Evolutionary conservation across 352 stramenopile genomes (phyloP).

Genomic region (Pythium volutum): DNA sequence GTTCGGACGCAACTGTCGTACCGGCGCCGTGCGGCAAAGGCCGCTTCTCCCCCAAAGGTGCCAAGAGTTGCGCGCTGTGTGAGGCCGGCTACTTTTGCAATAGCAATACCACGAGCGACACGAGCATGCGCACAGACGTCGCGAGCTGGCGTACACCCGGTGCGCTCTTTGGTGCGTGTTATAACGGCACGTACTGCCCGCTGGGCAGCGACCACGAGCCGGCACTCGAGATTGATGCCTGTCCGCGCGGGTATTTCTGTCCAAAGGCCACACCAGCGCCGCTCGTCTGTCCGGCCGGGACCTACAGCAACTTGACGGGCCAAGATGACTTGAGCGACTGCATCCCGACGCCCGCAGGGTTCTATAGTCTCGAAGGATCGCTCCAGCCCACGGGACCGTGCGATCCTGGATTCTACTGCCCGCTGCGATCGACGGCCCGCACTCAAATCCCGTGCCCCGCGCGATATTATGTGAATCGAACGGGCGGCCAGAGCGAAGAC

Average conservation of each 20-base stretch:
- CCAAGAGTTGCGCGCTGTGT: conserved; percentile 56
- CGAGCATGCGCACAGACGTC: conserved; percentile 54
- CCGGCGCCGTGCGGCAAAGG: conserved; percentile 75
- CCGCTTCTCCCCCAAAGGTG: conserved; percentile 47
- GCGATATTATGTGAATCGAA: conserved; percentile 72
- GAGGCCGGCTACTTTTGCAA: conserved; percentile 81
- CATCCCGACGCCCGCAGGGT: conserved; percentile 65
- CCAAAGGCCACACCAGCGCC: conserved; percentile 59
- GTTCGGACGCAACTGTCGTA: conserved; percentile 50
- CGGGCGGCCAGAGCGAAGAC: conserved; percentile 53
- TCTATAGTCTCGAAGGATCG: conserved; percentile 61
- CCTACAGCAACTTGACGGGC: conserved; percentile 79
- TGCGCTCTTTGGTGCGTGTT: conserved; percentile 72
- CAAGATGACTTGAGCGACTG: conserved; percentile 74
- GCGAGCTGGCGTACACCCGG: conserved; percentile 55
- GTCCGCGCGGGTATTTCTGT: conserved; percentile 81
- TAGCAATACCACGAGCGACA: conserved; percentile 58
- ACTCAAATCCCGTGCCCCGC: conserved; percentile 77
- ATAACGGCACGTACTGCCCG: conserved; percentile 87
- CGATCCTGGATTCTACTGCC: conserved; percentile 84
- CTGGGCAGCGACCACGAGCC: conserved; percentile 65
- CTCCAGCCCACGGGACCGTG: conserved; percentile 59
- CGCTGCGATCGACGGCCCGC: conserved; percentile 52
- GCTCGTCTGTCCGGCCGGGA: conserved; percentile 79
- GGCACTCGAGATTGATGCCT: conserved; percentile 63